Evolutionary conservation across 495 filamentous ascomycete species (phyloP), one percentile per base, ranked within the genome.

Genomic region (Penicillium macrosclerotiorum): DNA sequence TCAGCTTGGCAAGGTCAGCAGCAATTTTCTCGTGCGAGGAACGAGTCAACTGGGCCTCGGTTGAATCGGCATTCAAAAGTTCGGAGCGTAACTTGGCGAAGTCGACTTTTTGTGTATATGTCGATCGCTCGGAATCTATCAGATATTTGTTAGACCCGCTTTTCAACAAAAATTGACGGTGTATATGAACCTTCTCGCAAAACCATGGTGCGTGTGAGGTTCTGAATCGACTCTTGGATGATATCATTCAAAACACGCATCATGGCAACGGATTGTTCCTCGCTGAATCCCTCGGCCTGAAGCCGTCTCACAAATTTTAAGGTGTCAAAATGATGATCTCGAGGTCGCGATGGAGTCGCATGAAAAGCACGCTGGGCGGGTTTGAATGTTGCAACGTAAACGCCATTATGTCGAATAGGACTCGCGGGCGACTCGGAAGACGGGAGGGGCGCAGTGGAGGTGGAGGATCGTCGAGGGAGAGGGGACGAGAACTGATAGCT

Each of bases 11-110:
- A 37, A 99, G 82, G 62, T 99, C 93, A 52, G 95, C 95, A 14
- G 89, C 86, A 42, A 99, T 76, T 14, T 89, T 85, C 67, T 99
- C 93, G 67, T 99, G 90, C 5, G 89, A 88, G 3, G 86, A 84
- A 23, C 87, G 87, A 6, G 94, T 95, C 16, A 92, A 82, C 54
- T 86, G 84, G 2, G 85, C 82, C 70, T 99, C 93, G 35, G 87
- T 90, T 32, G 86, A 90, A 68, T 99, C 94, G 4, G 90, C 81
- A 8, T 87, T 87, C 0, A 95, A 80, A 2, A 99, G 81, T 66
- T 99, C 93, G 19, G 89, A 92, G 62, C 93, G 89, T 14, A 97
- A 82, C 74, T 97, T 96, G n/a, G 93, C 89, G 57, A 99, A 97
- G 71, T 99, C 93, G 44, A 99, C 94, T 68, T 97, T 97, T 62